Conservation (phyloP, 306 rosid genomes). For the Cicer cuneatum region DNA sequence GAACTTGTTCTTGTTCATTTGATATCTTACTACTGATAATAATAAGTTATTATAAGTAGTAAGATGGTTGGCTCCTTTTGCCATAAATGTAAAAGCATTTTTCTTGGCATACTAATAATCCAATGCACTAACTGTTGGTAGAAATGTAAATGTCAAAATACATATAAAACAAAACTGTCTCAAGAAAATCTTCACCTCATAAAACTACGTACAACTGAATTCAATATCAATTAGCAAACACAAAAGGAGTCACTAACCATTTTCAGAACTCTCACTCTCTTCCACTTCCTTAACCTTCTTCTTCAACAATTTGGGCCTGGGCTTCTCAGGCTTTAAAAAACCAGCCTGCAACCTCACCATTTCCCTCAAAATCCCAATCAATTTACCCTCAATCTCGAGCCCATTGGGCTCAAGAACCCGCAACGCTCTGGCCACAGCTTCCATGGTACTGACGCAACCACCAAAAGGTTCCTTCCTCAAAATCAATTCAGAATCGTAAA, state of each 20-base stretch:
- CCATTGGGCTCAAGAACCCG: slow-evolving; percentile 74
- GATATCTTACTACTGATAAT: not conserved
- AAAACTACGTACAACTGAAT: slow-evolving; percentile 2
- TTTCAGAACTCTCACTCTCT: slow-evolving; percentile 37
- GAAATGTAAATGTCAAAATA: no score
- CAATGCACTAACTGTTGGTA: not conserved
- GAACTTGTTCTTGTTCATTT: slow-evolving; percentile 12
- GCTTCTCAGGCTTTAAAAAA: slow-evolving; percentile 67
- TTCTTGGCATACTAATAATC: not conserved
- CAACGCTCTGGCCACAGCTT: slow-evolving; percentile 80
- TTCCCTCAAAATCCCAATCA: slow-evolving; percentile 69
- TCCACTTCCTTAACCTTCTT: slow-evolving; percentile 41
- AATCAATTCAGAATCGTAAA: slow-evolving; percentile 77
- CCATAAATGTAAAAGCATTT: slow-evolving; percentile 9
- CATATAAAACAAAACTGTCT: not conserved
- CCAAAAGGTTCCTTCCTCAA: slow-evolving; percentile 81
- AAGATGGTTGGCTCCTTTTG: slow-evolving; percentile 6
- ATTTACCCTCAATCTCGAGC: slow-evolving; percentile 53
- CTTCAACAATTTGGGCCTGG: slow-evolving; percentile 71
- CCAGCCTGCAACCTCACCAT: slow-evolving; percentile 75
- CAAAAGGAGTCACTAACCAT: not conserved
- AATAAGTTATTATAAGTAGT: slow-evolving; percentile 6
- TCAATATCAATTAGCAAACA: not conserved
- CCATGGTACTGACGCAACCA: slow-evolving; percentile 85
- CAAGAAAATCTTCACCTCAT: not conserved